Conservation (phyloP, 179 eudicot genomes). For the Sideroxylon spinosum region DNA sequence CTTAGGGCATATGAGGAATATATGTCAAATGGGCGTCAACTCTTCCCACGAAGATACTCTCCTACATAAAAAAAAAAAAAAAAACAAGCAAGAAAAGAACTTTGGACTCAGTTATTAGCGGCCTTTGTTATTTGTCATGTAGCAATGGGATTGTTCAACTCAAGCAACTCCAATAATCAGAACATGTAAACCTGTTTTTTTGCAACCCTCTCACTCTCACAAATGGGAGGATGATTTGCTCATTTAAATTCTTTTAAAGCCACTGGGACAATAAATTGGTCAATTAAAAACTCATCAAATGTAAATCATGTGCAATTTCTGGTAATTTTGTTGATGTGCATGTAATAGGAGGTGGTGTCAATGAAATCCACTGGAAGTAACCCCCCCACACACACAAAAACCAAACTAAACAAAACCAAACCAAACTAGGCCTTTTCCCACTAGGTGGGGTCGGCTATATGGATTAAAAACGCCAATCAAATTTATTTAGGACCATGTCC, state of each 20-base stretch:
- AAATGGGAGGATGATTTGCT: neutral
- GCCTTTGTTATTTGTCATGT: neutral
- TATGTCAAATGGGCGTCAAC: no score
- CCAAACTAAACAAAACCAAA: no score
- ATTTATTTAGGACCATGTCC: no score
- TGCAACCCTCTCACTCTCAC: neutral
- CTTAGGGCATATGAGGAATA: no score
- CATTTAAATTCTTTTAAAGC: neutral
- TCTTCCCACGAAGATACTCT: no score
- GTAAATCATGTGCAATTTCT: neutral
- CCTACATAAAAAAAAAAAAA: no score
- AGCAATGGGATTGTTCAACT: neutral
- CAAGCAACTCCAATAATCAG: neutral
- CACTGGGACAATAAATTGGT: neutral
- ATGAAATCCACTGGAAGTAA: neutral
- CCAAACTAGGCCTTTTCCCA: no score
- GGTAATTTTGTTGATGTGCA: constrained; percentile 13
- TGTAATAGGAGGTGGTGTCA: neutral
- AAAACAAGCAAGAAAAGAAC: no score
- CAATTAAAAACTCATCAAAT: constrained; percentile 1
- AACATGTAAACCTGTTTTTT: neutral
- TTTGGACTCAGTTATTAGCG: neutral
- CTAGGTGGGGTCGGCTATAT: no score
- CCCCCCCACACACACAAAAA: no score
- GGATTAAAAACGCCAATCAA: no score